Base-by-base conservation (phyloP, 768 basidiomycete species). In the Mycena albidolilacea region DNA sequence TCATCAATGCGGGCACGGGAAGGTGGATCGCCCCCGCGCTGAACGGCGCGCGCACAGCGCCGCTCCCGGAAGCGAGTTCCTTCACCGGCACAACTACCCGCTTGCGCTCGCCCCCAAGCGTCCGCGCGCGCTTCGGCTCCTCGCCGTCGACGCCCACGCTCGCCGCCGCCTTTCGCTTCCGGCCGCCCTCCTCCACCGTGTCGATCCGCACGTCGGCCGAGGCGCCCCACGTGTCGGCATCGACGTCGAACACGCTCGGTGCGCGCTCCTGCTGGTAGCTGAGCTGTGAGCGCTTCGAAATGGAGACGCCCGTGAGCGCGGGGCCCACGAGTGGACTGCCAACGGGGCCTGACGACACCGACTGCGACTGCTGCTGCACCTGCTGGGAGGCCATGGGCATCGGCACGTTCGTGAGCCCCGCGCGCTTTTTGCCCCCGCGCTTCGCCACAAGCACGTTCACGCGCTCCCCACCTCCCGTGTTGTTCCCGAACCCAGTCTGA, bases 361-460 rank as follows among this genome's bases (percentile, higher is more conserved):
- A 65, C 50, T 64, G 64, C 59, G 63, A 60, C 59, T 61, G 72
- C 65, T 60, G 58, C 46, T 48, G 69, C 39, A 68, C 50, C 41
- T 54, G 59, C 37, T 65, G 72, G 35, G 70, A 19, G 35, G 60
- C 69, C 63, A 74, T 48, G 15, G 66, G 67, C 67, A 67, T 74
- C 23, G 81, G 78, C 39, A 81, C 73, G 38, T 68, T 71, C 5
- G 77, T 79, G 11, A 84, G 78, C 57, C 79, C 78, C 15, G 77
- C 81, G 62, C 93, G 88, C 80, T 92, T 93, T 83, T 94, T 91
- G 8, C 82, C 84, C 39, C 85, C 90, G 67, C 93, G 89, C 80
- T 94, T 94, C 61, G 93, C 93, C 9, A 95, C 90, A 14, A 95
- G 87, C 70, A 89, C 88, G 75, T 95, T 93, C 57, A 95, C 87